Conservation (phyloP, 2,329 filamentous ascomycete species). For the Diplodia scrobiculata region DNA sequence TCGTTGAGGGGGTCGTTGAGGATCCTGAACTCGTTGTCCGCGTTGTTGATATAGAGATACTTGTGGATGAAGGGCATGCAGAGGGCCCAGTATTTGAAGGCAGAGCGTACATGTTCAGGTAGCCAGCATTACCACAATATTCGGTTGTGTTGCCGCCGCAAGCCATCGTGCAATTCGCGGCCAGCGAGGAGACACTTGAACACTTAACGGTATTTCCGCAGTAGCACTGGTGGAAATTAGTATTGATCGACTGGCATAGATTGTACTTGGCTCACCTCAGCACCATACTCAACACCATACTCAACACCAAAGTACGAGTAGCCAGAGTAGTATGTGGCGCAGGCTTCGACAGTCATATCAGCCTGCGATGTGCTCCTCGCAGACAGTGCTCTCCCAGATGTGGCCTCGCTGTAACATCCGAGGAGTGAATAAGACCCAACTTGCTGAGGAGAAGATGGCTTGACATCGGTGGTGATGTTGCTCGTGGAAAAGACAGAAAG, state of each 20-base stretch:
- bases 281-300: conserved; percentile 43
- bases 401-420: conserved; percentile 41
- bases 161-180: conserved; percentile 36
- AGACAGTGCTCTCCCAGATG: conserved; percentile 35
- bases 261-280: conserved; percentile 32
- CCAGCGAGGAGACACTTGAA: conserved; percentile 30
- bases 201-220: conserved; percentile 36
- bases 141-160: conserved; percentile 36
- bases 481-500: conserved; percentile 40
- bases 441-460: conserved; percentile 36
- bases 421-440: conserved; percentile 35
- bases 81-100: conserved; percentile 2
- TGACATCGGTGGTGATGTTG: conserved; percentile 31
- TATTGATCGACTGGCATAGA: accelerated
- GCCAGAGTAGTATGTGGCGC: conserved; percentile 42
- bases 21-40: not conserved
- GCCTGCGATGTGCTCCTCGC: conserved; percentile 34
- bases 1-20: not conserved
- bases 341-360: conserved; percentile 47
- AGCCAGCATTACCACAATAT: conserved; percentile 38
- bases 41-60: not conserved
- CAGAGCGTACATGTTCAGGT: conserved; percentile 36
- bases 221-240: conserved; percentile 31
- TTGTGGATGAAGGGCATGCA: conserved; percentile 3
- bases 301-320: conserved; percentile 47